Base-by-base conservation (phyloP, 169 alveolate species). In the Besnoitia besnoiti region DNA sequence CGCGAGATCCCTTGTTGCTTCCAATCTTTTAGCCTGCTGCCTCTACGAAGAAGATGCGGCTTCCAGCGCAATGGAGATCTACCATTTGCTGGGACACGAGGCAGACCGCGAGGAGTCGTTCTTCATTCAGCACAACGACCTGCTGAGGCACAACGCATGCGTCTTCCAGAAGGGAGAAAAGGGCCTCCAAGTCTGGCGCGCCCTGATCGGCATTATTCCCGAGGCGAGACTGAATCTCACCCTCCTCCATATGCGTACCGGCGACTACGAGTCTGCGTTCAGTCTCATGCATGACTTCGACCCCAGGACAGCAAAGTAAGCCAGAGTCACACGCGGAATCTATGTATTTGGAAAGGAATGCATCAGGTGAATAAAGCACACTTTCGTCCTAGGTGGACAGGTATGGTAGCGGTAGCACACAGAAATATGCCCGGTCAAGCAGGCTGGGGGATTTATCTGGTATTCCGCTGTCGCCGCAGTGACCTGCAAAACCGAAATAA, bases 101-200 rank as follows among this genome's bases (percentile, higher is more conserved):
- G 87, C 87, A 4, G 62, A 59, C 62, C 10, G 50, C 14, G 87
- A 77, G 16, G 87, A 77, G 59, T 19, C 50, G 7, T 77, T 77
- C 19, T 77, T 77, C 87, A 77, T 77, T 35, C 62, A 77, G 59
- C 50, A 42, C 87, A 39, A 77, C 87, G 87, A 77, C 37, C 42
- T 77, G n/a, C 87, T 77, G 14, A 24, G 87, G n/a, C 87, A 77
- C 61, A 77, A 77, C 87, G 87, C 87, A 4, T 40, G 62, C 87
- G 87, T 77, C 24, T 77, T 77, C 40, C 51, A 40, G 21, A 77
- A 42, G 21, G 87, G 87, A n/a, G 59, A 0, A 42, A 37, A 39
- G 50, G 87, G 61, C 47, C 87, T 77, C 50, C 40, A 40, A 40
- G 87, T 77, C 47, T 77, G 50, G 50, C 61, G 87, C 59, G 39